Base-by-base conservation (phyloP, 1,284 basidiomycete genomes). In the Puccinia novopanici region DNA sequence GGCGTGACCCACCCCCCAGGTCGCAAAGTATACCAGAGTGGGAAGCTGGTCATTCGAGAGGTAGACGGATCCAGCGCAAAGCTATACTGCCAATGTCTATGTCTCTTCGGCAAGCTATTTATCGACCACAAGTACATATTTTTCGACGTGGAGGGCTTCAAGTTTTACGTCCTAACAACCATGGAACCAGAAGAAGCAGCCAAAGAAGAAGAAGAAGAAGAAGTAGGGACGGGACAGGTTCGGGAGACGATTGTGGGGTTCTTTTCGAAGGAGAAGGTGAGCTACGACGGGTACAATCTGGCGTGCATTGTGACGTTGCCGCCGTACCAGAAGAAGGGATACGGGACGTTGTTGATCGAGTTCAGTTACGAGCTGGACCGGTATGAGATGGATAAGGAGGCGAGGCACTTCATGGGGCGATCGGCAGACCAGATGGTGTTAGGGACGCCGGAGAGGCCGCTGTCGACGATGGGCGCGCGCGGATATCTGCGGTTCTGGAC, bases 61-160 rank as follows among this genome's bases (percentile, higher is more conserved):
- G 91, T 99, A 0, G 95, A 99, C 85, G 96, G 95, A 3, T 91
- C 91, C 0, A 88, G 89, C 80, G 89, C 92, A 81, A 95, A 95
- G 93, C 89, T 98, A 13, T 99, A 96, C 85, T 97, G 94, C 85
- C 96, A 98, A 86, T 96, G 96, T 84, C 87, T 99, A 40, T 93
- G 94, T 45, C 88, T 99, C 3, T 98, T 98, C 84, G 96, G 95
- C 59, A 99, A 99, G 86, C 88, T 98, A n/a, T 99, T 99, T 86
- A 98, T 99, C 84, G 96, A 98, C 84, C 92, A 96, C 84, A 99
- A 99, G 88, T 97, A 95, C 0, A 88, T 98, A 48, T 98, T 94
- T 87, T 99, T 96, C 85, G 95, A 99, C 78, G 89, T 89, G 10
- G 81, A 85, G 80, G 48, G 45, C 27, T 70, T 99, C 86, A 86